Base-by-base conservation (phyloP, 306 rosid species). In the Begonia masoniana region DNA sequence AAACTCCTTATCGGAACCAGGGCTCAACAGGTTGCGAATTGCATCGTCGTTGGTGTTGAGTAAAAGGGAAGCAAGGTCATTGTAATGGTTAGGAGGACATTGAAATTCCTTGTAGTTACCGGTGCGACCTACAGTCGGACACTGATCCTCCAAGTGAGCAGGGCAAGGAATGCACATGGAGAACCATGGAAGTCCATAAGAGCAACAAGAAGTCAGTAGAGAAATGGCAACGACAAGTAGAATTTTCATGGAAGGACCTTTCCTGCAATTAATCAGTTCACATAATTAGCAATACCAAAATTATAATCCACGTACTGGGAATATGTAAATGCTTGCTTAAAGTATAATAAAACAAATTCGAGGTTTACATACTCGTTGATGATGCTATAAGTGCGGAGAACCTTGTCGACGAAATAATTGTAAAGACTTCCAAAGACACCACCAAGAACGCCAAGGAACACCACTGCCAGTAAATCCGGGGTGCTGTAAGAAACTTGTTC, bases 41-140 rank as follows among this genome's bases (percentile, higher is more conserved):
- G 87, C 89, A 64, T 87, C 87, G 19, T 87, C 96, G 0, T 81
- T 87, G 19, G 96, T 87, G 56, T 70, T 87, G 23, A 87, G 64
- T 60, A 83, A 78, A 10, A 87, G 88, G 58, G 96, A 87, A 47
- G 96, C 96, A n/a, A 87, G 84, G 61, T 87, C 96, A 51, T 83
- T 87, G 73, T 83, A 80, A 57, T 78, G 72, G 45, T 78, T 77
- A 4, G 84, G 70, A 43, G 82, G 87, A 52, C 96, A 87, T 49
- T 76, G 85, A 54, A 85, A 91, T 58, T 59, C 70, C 67, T 76
- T 87, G 70, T 74, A 83, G 76, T 83, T 65, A 58, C 84, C 94
- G 0, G 82, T 71, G 52, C 71, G 84, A 43, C 76, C 82, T 39
- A 59, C n/a, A 4, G 84, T 72, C 41, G 94, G 89, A 68, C 94